Base-by-base conservation (phyloP, 1,284 basidiomycete genomes). In the Irpex sp. region DNA sequence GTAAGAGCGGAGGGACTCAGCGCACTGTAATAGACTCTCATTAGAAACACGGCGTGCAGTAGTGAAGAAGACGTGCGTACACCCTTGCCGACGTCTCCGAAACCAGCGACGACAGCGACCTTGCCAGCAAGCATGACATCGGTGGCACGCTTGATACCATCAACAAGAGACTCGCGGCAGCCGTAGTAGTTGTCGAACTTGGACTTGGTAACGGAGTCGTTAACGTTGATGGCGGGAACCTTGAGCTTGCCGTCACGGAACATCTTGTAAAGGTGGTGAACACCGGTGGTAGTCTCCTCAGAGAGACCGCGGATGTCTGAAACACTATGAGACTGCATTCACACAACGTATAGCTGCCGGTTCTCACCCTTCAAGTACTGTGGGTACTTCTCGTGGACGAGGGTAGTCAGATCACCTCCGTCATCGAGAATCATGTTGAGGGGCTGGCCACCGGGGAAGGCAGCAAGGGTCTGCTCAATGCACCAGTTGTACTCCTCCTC, bases 121-220 rank as follows among this genome's bases (percentile, higher is more conserved):
- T 99, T 99, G 66, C 97, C 97, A 73, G 97, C 97, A 76, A 99
- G 89, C 97, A 99, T 99, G 78, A 99, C 95, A 79, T 99, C 97
- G 72, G 97, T 99, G 66, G 97, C 97, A 77, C 97, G 95, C 88
- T 99, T 99, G 85, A 99, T 98, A 76, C 97, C 97, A 78, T 99
- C 97, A 70, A 99, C 97, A 70, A 99, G 93, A 59, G 97, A 99
- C 82, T 99, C 97, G 74, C 97, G 94, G 84, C 97, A 99, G 68
- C 96, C 96, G 78, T 98, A 98, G 79, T 93, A 91, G 81, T 93
- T 93, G 79, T 93, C 91, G 76, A 99, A 99, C 85, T 99, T 99
- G 77, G 96, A 98, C 84, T 99, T 99, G 73, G 97, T 99, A 75
- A 99, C 97, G 31, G 97, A 98, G 83, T 98, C 96, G 79, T 97